These are phyloP conservation scores for Brassica juncea DNA, from an alignment of 345 rosid species.

Conservation along the genomic window DNA sequence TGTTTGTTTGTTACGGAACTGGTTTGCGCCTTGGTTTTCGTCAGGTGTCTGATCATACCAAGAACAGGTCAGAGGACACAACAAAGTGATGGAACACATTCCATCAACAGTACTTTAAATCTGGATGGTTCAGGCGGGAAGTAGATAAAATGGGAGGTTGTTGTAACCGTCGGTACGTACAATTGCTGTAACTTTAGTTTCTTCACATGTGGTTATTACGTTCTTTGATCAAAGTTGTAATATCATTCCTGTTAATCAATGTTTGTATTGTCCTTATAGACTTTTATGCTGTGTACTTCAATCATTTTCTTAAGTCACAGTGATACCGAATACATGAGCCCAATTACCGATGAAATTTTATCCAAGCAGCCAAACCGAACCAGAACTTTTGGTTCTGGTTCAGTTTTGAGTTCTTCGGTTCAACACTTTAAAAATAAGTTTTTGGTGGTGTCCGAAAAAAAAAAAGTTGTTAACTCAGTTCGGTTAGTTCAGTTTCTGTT, in stretches of 20 bases:
- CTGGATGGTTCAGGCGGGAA: slow-evolving; percentile 4
- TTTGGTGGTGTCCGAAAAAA: too few species aligned
- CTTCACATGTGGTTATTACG: not conserved
- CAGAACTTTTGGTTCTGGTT: not conserved
- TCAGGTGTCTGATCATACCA: slow-evolving; percentile 59
- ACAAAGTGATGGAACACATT: slow-evolving; percentile 2
- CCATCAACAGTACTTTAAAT: slow-evolving; percentile 33
- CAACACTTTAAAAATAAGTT: too few species aligned
- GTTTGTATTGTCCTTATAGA: not conserved
- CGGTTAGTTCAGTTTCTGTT: too few species aligned
- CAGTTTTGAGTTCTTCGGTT: not conserved
- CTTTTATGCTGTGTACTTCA: not conserved
- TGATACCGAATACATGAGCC: not conserved
- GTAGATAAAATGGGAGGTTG: slow-evolving; percentile 20
- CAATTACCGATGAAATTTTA: too few species aligned
- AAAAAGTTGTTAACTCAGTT: too few species aligned
- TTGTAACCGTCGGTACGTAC: slow-evolving; percentile 4
- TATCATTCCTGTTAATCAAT: not conserved
- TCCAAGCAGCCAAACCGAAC: too few species aligned
- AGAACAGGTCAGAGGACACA: slow-evolving; percentile 44
- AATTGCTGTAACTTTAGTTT: slow-evolving; percentile 8
- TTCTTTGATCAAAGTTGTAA: slow-evolving; percentile 14
- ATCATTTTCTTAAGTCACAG: not conserved
- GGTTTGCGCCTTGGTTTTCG: slow-evolving; percentile 53
- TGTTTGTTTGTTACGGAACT: slow-evolving; percentile 47